Percentiles rank a stretch among this genome's conserved stretches.
These are phyloP conservation scores for Neurospora sp. DNA, from an alignment of 495 filamentous ascomycete genomes.

Conservation along the genomic window DNA sequence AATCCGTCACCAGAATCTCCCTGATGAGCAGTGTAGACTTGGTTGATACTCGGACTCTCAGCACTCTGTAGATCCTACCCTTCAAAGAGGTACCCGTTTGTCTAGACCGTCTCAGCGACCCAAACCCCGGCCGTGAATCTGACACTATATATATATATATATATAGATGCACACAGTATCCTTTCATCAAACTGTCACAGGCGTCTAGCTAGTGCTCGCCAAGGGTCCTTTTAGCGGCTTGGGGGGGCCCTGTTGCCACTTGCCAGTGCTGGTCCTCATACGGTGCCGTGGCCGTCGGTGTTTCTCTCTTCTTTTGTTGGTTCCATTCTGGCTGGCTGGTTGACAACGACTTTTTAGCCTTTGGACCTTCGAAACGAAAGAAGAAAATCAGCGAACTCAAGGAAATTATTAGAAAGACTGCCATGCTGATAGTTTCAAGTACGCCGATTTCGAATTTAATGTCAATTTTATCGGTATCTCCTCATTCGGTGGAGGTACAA, in stretches of 20 bases:
- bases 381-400: too few relatives aligned
- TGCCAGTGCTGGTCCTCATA: neutral
- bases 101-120: neutral
- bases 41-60: neutral
- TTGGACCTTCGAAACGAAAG: too few relatives aligned
- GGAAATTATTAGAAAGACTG: too few relatives aligned
- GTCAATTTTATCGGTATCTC: too few relatives aligned
- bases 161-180: neutral
- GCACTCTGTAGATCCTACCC: neutral
- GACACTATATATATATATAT: neutral
- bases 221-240: neutral
- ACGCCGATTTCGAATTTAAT: too few relatives aligned
- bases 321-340: neutral
- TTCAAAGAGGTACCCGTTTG: neutral
- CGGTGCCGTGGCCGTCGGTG: neutral
- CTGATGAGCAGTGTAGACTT: neutral
- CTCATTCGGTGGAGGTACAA: too few relatives aligned
- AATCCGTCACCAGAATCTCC: neutral
- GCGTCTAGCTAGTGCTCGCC: neutral
- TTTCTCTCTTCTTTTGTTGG: neutral
- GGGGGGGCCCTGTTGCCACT: neutral
- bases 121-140: neutral
- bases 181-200: neutral
- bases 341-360: too few relatives aligned
- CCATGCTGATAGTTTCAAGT: too few relatives aligned